Percentiles rank a stretch among this genome's conserved stretches.
Evolutionary conservation across 805 yeast species (phyloP).

Genomic region (Candida sithepensis): DNA sequence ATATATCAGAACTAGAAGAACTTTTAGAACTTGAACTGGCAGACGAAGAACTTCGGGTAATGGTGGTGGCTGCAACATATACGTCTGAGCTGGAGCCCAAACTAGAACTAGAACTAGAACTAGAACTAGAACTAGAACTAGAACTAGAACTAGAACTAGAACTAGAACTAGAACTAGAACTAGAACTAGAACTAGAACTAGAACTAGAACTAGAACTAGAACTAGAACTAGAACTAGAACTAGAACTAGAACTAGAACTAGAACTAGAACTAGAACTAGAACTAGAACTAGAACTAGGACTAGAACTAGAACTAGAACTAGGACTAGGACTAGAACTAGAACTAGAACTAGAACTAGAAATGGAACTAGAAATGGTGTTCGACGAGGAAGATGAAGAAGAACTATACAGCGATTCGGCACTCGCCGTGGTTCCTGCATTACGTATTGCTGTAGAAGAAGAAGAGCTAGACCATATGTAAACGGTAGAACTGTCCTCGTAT

Average conservation of each 20-base stretch:
- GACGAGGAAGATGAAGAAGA: no score
- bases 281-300: not conserved
- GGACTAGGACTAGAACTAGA: not conserved
- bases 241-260: conserved; percentile 4
- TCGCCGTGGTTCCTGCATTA: not conserved
- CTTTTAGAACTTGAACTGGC: conserved; percentile 4
- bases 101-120: conserved; percentile 3
- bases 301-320: not conserved
- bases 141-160: conserved; percentile 2
- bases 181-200: conserved; percentile 3
- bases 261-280: conserved; percentile 7
- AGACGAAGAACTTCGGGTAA: conserved; percentile 7
- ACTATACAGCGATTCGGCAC: no score
- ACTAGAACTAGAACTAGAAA: conserved; percentile 1
- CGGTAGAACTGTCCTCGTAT: not conserved
- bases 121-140: conserved; percentile 3
- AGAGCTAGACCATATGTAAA: not conserved
- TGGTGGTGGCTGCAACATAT: not conserved
- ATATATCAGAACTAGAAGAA: no score
- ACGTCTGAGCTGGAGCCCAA: not conserved
- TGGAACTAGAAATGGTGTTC: no score
- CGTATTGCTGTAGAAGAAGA: not conserved
- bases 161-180: conserved; percentile 2
- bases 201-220: conserved; percentile 5
- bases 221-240: conserved; percentile 4